Evolutionary conservation across 1,284 basidiomycete genomes (phyloP).

Genomic region (Uromyces viciae-fabae): DNA sequence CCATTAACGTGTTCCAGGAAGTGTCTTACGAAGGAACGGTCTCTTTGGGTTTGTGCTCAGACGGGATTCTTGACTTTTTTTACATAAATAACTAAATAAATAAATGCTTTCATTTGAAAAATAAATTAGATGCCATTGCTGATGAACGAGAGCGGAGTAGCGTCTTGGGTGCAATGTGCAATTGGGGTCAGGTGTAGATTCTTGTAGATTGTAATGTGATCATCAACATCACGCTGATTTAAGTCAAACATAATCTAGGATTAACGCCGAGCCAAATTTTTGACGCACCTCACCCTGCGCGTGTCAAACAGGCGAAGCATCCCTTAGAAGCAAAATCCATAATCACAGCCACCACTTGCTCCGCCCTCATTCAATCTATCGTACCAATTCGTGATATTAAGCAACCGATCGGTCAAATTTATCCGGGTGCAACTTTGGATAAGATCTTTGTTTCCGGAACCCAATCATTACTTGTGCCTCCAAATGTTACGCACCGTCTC

Average conservation of each 20-base stretch:
- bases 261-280: constrained; percentile 90
- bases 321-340: constrained; percentile 45
- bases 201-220: not conserved
- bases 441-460: constrained; percentile 33
- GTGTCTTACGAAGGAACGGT: constrained; percentile 73
- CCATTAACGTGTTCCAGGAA: constrained; percentile 86
- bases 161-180: constrained; percentile 44
- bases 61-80: constrained; percentile 65
- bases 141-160: constrained; percentile 70
- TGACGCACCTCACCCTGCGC: constrained; percentile 69
- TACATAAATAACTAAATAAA: not conserved
- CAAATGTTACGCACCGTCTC: constrained; percentile 54
- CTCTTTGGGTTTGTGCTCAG: constrained; percentile 49
- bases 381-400: constrained; percentile 38
- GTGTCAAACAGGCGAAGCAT: constrained; percentile 59
- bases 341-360: constrained; percentile 29
- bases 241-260: constrained; percentile 57
- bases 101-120: not conserved
- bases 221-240: constrained; percentile 27
- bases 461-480: constrained; percentile 39
- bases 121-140: constrained; percentile 62
- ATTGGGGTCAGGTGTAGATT: constrained; percentile 30
- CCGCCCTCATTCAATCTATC: constrained; percentile 46
- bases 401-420: constrained; percentile 38
- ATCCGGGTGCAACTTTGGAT: constrained; percentile 20